Percentiles rank a stretch among this genome's conserved stretches.
These are phyloP conservation scores for Starmera caribaea DNA, from an alignment of 805 yeast genomes.

Conservation along the genomic window DNA sequence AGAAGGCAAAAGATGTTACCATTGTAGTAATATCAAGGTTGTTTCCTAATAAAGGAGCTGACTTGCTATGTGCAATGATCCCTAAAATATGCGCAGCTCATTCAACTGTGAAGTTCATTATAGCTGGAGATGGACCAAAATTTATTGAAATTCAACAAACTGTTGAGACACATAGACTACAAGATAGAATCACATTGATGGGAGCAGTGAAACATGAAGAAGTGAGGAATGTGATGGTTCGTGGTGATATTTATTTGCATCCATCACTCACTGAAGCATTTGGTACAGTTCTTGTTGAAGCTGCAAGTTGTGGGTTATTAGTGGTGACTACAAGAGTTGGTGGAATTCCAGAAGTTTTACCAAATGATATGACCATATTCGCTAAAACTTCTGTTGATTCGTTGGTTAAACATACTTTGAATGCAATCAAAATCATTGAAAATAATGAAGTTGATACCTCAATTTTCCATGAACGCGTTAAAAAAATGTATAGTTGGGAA, in stretches of 20 bases:
- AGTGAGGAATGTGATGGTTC: slow-evolving; percentile 86
- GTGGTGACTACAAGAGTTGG: slow-evolving; percentile 96
- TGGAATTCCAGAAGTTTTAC: slow-evolving; percentile 95
- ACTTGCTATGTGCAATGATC: slow-evolving; percentile 69
- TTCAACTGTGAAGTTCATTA: slow-evolving; percentile 60
- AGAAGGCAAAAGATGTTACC: slow-evolving; percentile 43
- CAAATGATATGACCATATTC: slow-evolving; percentile 85
- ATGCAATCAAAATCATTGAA: slow-evolving; percentile 57
- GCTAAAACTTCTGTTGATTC: slow-evolving; percentile 85
- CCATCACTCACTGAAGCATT: slow-evolving; percentile 95
- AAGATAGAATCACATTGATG: slow-evolving; percentile 75
- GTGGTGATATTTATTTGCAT: slow-evolving; percentile 89
- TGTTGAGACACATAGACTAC: slow-evolving; percentile 78
- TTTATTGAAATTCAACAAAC: slow-evolving; percentile 90
- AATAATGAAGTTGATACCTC: slow-evolving; percentile 58
- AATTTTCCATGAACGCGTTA: slow-evolving; percentile 67
- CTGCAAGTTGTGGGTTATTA: slow-evolving; percentile 89
- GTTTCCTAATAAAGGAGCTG: slow-evolving; percentile 96
- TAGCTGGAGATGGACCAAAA: slow-evolving; percentile 97
- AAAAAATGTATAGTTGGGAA: slow-evolving; percentile 83
- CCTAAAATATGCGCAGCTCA: slow-evolving; percentile 68
- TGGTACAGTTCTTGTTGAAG: slow-evolving; percentile 95
- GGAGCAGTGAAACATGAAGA: slow-evolving; percentile 90
- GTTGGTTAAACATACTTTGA: slow-evolving; percentile 56
- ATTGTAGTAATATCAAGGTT: slow-evolving; percentile 86